Evolutionary conservation across 2,329 filamentous ascomycete species (phyloP), one percentile per base, ranked within the genome.

Genomic region (Leptosphaerulina australis): DNA sequence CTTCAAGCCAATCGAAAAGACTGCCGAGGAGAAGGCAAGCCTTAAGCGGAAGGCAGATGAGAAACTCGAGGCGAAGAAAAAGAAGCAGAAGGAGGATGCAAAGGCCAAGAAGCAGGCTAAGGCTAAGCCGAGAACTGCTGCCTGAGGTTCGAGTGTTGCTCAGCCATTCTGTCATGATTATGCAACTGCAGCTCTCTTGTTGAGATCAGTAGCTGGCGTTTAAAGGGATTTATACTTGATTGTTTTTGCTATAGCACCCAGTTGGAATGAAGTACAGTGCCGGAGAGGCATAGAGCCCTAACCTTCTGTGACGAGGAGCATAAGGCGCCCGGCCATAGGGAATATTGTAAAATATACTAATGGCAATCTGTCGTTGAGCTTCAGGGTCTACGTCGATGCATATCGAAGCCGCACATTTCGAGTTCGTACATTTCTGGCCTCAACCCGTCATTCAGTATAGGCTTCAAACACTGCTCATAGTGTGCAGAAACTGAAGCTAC

Each of bases 31-130:
- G 77, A 89, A 93, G 76, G 87, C 88, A 44, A 86, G 76, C 31
- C 78, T 95, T 67, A 99, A 99, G 83, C 84, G 94, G 61, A 99
- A 97, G 79, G 82, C 94, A 28, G 93, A 97, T 43, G 90, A 92
- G 76, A 95, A 95, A 79, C 81, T 90, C 24, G 91, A 92, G 64
- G 88, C 91, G 63, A 91, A 91, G 76, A 97, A 93, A 79, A 97
- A 97, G 83, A 95, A 92, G 78, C 81, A 88, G 62, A 99, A 97
- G 82, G 85, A 90, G 56, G 91, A 95, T 50, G 92, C 93, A 67
- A 97, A 97, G 79, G 90, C 92, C 59, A 99, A 97, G 83, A 92
- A 92, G 60, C 90, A 90, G 58, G 83, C 85, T 17, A 99, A 97
- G 78, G 81, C 88, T 5, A 96, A 93, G 77, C 92, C 93, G 1